phyloP scores from a whole-genome alignment of 495 filamentous ascomycete genomes.

The Immersiella caudata region DNA sequence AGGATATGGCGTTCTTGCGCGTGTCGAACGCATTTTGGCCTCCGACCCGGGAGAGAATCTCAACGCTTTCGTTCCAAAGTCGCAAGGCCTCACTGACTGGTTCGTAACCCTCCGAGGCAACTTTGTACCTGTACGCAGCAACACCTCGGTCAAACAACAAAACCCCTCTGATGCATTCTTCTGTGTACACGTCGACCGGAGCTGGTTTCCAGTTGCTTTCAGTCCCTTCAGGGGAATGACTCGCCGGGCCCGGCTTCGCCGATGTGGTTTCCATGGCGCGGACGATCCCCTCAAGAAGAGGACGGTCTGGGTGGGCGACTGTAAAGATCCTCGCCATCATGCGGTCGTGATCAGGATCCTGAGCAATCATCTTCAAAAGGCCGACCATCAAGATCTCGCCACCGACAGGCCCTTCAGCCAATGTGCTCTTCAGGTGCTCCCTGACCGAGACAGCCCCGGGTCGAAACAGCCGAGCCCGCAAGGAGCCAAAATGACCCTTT shows the following conservation, averaged over 20 bases:
- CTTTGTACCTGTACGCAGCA: too few relatives aligned
- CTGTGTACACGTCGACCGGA: too few relatives aligned
- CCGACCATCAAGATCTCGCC: not conserved
- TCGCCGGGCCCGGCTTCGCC: too few relatives aligned
- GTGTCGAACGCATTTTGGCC: not conserved
- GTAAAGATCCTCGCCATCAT: slow-evolving; percentile 1
- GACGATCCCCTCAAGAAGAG: too few relatives aligned
- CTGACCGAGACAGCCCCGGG: not conserved
- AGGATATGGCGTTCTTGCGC: not conserved
- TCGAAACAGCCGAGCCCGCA: too few relatives aligned
- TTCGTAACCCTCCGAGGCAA: not conserved
- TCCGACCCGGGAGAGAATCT: not conserved
- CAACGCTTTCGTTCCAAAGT: not conserved
- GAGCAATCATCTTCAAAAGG: not conserved
- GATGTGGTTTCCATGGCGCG: too few relatives aligned
- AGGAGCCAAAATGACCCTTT: too few relatives aligned
- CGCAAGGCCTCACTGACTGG: slow-evolving; percentile 1
- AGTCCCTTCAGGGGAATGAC: too few relatives aligned
- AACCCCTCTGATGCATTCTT: too few relatives aligned
- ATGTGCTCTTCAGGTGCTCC: not conserved
- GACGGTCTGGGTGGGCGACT: not conserved
- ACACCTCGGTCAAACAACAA: too few relatives aligned
- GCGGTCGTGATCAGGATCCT: not conserved
- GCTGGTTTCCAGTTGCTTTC: too few relatives aligned
- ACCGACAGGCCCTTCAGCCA: not conserved